Conservation (phyloP, 371 early-diverging fungal genomes). For the Apophysomyces sp. region DNA sequence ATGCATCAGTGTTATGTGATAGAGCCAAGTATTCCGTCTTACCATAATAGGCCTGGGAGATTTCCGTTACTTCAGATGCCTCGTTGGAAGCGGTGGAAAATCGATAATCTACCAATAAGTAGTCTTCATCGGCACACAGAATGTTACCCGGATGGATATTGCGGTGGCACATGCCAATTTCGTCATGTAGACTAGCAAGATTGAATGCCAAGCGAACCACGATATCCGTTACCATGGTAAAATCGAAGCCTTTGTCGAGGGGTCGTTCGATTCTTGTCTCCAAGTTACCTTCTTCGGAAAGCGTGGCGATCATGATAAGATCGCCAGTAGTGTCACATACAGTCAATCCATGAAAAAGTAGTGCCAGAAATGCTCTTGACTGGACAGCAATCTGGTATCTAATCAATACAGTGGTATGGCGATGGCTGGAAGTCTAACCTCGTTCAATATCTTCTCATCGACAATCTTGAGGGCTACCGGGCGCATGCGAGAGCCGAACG, state of each 20-base stretch:
- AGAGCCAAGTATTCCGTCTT: not conserved
- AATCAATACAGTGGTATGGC: no score
- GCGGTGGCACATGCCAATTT: constrained; percentile 42
- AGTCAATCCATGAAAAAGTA: constrained; percentile 40
- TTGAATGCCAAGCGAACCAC: constrained; percentile 34
- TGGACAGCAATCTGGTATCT: constrained; percentile 33
- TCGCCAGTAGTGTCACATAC: constrained; percentile 43
- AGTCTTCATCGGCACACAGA: constrained; percentile 32
- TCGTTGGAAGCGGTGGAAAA: constrained; percentile 38
- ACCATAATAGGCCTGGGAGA: constrained; percentile 37
- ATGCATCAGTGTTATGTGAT: not conserved
- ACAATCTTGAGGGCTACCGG: constrained; percentile 39
- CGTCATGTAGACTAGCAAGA: constrained; percentile 37
- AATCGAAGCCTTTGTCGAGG: constrained; percentile 8
- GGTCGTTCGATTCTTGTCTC: constrained; percentile 25
- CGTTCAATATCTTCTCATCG: constrained; percentile 43
- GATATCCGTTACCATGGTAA: constrained; percentile 18
- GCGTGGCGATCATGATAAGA: constrained; percentile 34
- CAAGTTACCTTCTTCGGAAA: constrained; percentile 34
- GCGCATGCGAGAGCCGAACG: constrained; percentile 18
- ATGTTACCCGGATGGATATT: constrained; percentile 41
- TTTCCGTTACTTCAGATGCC: constrained; percentile 26
- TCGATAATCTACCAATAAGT: constrained; percentile 36
- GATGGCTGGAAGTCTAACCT: constrained; percentile 15
- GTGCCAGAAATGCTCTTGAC: constrained; percentile 35